Base-by-base conservation (phyloP, 306 rosid species). In the Lagenaria siceraria region DNA sequence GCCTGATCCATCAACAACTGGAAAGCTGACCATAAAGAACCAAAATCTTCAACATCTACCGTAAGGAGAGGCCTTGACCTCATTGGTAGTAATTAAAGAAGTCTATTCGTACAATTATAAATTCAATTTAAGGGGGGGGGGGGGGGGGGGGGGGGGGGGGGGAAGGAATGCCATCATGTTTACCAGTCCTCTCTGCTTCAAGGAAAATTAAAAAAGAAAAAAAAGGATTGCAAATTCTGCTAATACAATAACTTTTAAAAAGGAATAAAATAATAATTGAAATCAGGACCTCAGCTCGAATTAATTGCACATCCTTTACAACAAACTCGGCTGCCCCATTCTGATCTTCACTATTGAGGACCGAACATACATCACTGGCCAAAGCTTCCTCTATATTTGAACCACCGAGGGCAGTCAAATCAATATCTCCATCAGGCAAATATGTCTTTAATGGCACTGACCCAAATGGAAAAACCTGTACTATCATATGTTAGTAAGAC, bases 391-490 rank as follows among this genome's bases (percentile, higher is more conserved):
- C 96, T 51, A 86, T 60, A 77, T 85, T 88, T 60, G 83, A 78
- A 85, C 59, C 60, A 56, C 93, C 78, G 29, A 91, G 63, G 35
- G 85, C 89, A 31, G 96, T 93, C 83, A 93, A 86, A 85, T 93
- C 98, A 81, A 93, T 91, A 90, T 93, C 98, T 51, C 98, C 98
- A 77, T 93, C 93, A 5, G 97, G 98, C 81, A 93, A 91, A 82
- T 88, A 93, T 14, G 98, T 91, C 85, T 90, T 93, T 21, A 93
- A 79, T 24, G 98, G 98, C 81, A 93, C 98, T 31, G 98, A 93
- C 25, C 98, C 97, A 83, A 88, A 93, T 62, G 97, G 90, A 76
- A 87, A 84, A 78, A 93, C 93, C 98, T 93, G 91, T 58, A 76
- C 36, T 40, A 38, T 59, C 64, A 76, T 22, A 40, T 56, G 70